Conservation (phyloP, 257 asterid species). For the Nyctanthes arbortristis region DNA sequence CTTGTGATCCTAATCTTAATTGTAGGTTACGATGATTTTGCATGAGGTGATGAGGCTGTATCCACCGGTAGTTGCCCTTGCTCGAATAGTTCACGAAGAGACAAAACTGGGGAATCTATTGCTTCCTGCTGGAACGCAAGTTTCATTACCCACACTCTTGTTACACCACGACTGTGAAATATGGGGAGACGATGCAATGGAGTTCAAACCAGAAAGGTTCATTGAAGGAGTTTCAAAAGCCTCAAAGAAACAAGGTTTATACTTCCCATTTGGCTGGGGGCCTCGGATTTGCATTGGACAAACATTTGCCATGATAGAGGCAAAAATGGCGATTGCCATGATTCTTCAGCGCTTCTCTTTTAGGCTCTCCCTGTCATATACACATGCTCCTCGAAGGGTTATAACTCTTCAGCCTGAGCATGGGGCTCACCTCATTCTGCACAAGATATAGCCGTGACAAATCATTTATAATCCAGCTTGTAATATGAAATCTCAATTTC, state of each 20-base stretch:
- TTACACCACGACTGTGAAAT: conserved; percentile 22
- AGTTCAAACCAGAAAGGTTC: not conserved
- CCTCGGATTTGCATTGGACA: not conserved
- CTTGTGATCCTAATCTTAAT: not conserved
- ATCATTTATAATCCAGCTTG: too few relatives aligned
- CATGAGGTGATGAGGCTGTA: conserved; percentile 45
- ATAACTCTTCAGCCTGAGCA: not conserved
- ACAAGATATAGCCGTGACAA: not conserved
- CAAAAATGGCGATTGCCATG: not conserved
- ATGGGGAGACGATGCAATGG: conserved; percentile 1
- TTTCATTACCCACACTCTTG: conserved; percentile 17
- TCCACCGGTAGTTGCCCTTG: conserved; percentile 21
- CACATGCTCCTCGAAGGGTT: not conserved
- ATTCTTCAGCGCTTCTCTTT: not conserved
- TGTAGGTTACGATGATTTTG: conserved; percentile 43
- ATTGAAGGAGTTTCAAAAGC: not conserved
- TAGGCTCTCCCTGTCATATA: not conserved
- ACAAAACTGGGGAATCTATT: conserved; percentile 30
- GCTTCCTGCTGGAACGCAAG: conserved; percentile 35
- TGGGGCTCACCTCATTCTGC: not conserved
- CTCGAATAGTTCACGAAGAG: conserved; percentile 25
- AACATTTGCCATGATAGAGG: not conserved
- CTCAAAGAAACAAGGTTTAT: not conserved
- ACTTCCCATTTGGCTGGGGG: not conserved
- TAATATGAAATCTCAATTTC: too few relatives aligned